These are phyloP conservation scores for Ramaria sp. DNA, from an alignment of 768 basidiomycete species.

Conservation along the genomic window DNA sequence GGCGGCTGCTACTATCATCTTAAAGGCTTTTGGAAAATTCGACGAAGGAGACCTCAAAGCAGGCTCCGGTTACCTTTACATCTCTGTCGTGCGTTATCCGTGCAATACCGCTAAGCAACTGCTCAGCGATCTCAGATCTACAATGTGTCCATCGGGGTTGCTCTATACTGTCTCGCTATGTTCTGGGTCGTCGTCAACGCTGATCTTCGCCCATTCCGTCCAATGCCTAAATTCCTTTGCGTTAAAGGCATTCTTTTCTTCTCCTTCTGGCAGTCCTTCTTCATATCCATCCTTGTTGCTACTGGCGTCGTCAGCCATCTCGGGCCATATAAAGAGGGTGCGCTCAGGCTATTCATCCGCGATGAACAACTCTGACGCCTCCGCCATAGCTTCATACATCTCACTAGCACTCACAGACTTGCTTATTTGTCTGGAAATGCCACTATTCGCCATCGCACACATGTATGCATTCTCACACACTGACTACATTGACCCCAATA, in stretches of 20 bases:
- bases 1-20: conserved; percentile 70
- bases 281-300: conserved; percentile 81
- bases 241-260: conserved; percentile 98
- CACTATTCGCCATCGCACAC: conserved; percentile 90
- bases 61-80: conserved; percentile 84
- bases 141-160: conserved; percentile 71
- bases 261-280: conserved; percentile 94
- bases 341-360: conserved; percentile 19
- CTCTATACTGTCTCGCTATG: conserved; percentile 85
- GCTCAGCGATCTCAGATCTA: conserved; percentile 27
- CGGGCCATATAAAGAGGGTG: conserved; percentile 79
- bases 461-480: conserved; percentile 88
- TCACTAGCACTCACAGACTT: conserved; percentile 85
- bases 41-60: conserved; percentile 81
- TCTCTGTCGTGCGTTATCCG: conserved; percentile 54
- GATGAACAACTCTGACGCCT: not conserved
- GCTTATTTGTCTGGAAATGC: conserved; percentile 95
- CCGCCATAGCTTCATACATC: conserved; percentile 40
- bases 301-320: conserved; percentile 63
- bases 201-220: conserved; percentile 87
- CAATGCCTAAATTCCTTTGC: conserved; percentile 94
- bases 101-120: conserved; percentile 1
- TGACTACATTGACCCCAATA: conserved; percentile 66
- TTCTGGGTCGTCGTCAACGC: conserved; percentile 92
- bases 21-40: conserved; percentile 81